Conservation (phyloP, 257 asterid genomes). For the Ligustrum vulgare region DNA sequence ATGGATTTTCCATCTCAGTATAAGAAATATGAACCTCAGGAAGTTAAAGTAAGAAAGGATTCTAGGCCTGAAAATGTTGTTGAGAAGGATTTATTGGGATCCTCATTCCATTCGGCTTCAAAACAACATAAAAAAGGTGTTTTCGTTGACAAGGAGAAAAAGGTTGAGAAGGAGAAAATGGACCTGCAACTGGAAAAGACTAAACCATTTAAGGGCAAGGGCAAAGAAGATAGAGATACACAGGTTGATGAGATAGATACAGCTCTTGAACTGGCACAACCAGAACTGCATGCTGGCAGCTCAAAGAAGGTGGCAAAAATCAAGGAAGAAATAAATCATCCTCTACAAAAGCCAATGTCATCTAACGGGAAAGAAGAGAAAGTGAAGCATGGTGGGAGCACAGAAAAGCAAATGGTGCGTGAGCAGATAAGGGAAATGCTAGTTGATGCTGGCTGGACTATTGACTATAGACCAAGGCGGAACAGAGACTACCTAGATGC, state of each 20-base stretch:
- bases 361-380: constrained; percentile 51
- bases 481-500: constrained; percentile 95
- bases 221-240: constrained; percentile 35
- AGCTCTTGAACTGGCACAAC: constrained; percentile 68
- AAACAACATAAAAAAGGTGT: constrained; percentile 47
- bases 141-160: constrained; percentile 37
- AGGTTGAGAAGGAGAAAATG: constrained; percentile 39
- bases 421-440: constrained; percentile 88
- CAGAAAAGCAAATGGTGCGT: constrained; percentile 88
- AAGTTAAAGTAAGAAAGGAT: constrained; percentile 47
- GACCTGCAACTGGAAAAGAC: constrained; percentile 41
- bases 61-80: constrained; percentile 39
- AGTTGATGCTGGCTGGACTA: constrained; percentile 76
- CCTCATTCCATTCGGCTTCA: constrained; percentile 34
- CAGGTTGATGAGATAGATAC: constrained; percentile 58
- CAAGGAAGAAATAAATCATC: constrained; percentile 33
- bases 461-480: constrained; percentile 91
- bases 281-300: constrained; percentile 47
- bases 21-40: constrained; percentile 38
- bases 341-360: constrained; percentile 35
- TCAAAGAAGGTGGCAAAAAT: constrained; percentile 56
- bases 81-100: constrained; percentile 39
- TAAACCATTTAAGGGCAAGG: constrained; percentile 38
- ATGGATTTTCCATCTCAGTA: constrained; percentile 40
- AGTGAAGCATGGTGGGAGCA: constrained; percentile 73